Evolutionary conservation across 2,329 filamentous ascomycete genomes (phyloP).

Genomic region (Fusarium torulosum): DNA sequence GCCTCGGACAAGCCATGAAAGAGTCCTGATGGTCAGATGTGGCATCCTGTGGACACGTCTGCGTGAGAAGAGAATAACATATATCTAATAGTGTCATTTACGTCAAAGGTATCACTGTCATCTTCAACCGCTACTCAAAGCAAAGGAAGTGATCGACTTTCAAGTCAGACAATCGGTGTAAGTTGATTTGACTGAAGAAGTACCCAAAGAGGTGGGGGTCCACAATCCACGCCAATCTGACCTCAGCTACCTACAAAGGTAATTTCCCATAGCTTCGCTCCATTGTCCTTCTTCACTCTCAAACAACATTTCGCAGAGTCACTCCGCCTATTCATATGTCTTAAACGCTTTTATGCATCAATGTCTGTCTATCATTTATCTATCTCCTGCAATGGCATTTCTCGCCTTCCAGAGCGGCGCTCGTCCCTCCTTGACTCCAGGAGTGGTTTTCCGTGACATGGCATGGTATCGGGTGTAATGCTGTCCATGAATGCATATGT

Average conservation of each 20-base stretch:
- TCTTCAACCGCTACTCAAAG: not conserved
- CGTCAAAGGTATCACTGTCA: not conserved
- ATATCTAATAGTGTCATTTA: not conserved
- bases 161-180: slow-evolving; percentile 12
- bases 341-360: slow-evolving; percentile 23
- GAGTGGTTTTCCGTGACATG: slow-evolving; percentile 25
- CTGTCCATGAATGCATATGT: slow-evolving; percentile 27
- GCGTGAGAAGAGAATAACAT: too few species aligned
- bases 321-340: not conserved
- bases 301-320: not conserved
- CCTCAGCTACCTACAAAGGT: not conserved
- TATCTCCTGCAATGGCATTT: slow-evolving; percentile 6
- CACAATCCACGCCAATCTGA: not conserved
- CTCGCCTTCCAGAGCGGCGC: slow-evolving; percentile 20
- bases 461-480: slow-evolving; percentile 17
- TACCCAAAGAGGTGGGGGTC: slow-evolving; percentile 34
- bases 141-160: slow-evolving; percentile 16
- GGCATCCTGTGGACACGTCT: not conserved
- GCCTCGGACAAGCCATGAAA: too few species aligned
- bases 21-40: not conserved
- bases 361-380: slow-evolving; percentile 30
- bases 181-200: slow-evolving; percentile 23
- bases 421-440: slow-evolving; percentile 17
- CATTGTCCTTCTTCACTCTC: slow-evolving; percentile 7
- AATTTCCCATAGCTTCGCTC: slow-evolving; percentile 6